phyloP scores from a whole-genome alignment of 345 rosid species.

The Anacardium occidentale region DNA sequence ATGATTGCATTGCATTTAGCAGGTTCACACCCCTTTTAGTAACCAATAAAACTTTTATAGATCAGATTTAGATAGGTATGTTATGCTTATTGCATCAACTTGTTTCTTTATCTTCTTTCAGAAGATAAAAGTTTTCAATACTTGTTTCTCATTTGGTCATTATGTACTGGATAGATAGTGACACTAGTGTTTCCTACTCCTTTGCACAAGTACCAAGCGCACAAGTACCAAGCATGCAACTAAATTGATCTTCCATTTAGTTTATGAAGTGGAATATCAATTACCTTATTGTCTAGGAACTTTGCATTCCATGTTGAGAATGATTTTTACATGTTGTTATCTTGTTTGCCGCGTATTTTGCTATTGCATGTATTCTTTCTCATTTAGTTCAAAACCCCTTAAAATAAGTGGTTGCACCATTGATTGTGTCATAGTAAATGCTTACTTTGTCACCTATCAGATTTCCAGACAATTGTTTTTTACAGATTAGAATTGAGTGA shows the following conservation, averaged over 20 bases:
- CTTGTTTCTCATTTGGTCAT: neutral
- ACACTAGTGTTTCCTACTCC: neutral
- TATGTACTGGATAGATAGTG: neutral
- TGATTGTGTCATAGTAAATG: conserved; percentile 7
- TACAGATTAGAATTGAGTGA: neutral
- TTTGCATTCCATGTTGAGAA: neutral
- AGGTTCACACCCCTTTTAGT: neutral
- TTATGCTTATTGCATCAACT: neutral
- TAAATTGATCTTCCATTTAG: neutral
- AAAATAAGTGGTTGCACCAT: neutral
- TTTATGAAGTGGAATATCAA: neutral
- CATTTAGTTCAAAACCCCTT: neutral
- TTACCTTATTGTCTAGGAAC: neutral
- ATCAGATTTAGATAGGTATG: neutral
- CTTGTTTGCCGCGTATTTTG: neutral
- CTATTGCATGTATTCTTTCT: neutral
- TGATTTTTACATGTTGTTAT: neutral
- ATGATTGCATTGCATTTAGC: neutral
- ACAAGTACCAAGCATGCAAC: too few species aligned
- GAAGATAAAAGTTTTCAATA: neutral
- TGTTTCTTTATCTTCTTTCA: neutral
- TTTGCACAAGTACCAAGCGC: neutral
- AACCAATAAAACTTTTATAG: neutral
- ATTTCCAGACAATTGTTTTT: neutral
- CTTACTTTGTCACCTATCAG: neutral